phyloP scores from a whole-genome alignment of 78 protist species.

The Guillardia theta region DNA sequence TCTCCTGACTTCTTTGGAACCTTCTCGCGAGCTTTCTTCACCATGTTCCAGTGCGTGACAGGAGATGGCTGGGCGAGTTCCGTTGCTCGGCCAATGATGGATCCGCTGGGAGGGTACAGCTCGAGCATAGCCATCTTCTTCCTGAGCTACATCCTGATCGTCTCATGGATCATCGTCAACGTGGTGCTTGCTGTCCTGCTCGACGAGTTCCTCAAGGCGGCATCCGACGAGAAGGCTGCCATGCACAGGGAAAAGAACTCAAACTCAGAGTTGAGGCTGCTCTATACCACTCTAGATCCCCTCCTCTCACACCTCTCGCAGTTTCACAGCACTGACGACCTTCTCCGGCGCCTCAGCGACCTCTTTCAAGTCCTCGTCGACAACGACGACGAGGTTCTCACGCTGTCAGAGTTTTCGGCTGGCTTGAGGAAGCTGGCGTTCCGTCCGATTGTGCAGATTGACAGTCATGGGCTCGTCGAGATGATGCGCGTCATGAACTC shows the following conservation, averaged over 20 bases:
- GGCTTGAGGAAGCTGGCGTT: no score
- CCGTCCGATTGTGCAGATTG: no score
- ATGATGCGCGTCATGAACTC: no score
- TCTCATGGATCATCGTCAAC: not conserved
- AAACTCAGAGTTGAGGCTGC: not conserved
- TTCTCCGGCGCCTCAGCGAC: not conserved
- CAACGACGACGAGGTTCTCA: no score
- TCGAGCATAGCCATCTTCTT: not conserved
- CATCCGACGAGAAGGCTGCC: not conserved
- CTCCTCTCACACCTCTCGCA: not conserved
- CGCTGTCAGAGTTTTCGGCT: no score
- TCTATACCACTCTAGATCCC: not conserved
- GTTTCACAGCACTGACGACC: not conserved
- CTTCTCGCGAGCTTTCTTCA: not conserved
- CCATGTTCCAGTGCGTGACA: not conserved
- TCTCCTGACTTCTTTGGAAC: not conserved
- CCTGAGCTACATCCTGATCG: not conserved
- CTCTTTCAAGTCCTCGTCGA: not conserved
- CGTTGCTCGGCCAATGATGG: not conserved
- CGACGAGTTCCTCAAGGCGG: not conserved
- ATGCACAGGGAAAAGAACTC: not conserved
- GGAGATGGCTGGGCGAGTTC: constrained; percentile 22
- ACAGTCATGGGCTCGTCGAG: no score
- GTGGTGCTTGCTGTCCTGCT: not conserved
- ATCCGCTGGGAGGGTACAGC: not conserved